A percentile compares a stretch with the other conserved stretches of the same genome.
Evolutionary conservation across 2,329 filamentous ascomycete genomes (phyloP).

Genomic region (Xylaria sp.): DNA sequence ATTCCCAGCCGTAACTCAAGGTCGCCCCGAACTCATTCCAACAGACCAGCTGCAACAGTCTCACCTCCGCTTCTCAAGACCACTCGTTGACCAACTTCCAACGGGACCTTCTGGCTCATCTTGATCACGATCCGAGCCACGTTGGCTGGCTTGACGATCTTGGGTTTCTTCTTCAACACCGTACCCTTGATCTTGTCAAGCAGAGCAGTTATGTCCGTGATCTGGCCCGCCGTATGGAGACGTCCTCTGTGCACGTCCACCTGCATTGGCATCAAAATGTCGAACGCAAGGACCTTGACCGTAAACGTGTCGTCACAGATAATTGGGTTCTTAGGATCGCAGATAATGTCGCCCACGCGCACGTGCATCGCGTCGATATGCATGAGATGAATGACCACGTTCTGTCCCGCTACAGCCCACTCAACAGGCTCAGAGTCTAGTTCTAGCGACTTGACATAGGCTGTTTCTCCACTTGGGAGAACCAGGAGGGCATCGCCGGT

Average conservation of each 20-base stretch:
- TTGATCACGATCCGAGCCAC: constrained; percentile 75
- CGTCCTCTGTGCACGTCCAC: constrained; percentile 86
- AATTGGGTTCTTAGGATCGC: constrained; percentile 62
- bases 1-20: not conserved
- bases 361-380: constrained; percentile 83
- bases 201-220: constrained; percentile 64
- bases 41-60: constrained; percentile 79
- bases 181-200: constrained; percentile 75
- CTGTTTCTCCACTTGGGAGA: constrained; percentile 76
- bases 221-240: constrained; percentile 70
- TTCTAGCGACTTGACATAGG: constrained; percentile 75
- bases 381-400: constrained; percentile 73
- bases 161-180: constrained; percentile 76
- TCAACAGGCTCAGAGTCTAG: constrained; percentile 67
- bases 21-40: constrained; percentile 52
- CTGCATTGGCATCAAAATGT: constrained; percentile 80
- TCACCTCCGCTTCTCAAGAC: constrained; percentile 75
- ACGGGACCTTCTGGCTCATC: constrained; percentile 65
- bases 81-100: constrained; percentile 75
- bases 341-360: constrained; percentile 80
- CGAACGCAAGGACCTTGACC: constrained; percentile 82
- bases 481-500: constrained; percentile 73
- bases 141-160: constrained; percentile 71
- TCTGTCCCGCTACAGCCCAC: constrained; percentile 91
- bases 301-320: constrained; percentile 67